phyloP scores from a whole-genome alignment of 2,329 filamentous ascomycete genomes.

The Penicillium sp. region DNA sequence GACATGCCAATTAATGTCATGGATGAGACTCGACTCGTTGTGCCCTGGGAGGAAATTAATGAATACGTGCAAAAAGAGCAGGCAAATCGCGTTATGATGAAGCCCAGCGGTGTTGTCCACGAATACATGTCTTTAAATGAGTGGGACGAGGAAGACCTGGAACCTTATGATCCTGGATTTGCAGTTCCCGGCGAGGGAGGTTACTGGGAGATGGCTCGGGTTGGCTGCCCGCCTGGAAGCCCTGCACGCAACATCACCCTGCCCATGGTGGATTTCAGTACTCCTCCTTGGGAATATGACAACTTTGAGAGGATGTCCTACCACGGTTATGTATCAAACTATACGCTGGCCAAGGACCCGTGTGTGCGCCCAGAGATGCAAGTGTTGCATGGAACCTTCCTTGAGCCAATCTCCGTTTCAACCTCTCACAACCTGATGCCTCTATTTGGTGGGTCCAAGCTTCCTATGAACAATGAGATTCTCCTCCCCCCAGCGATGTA shows the following conservation, averaged over 20 bases:
- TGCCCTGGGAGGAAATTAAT: constrained; percentile 47
- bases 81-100: constrained; percentile 10
- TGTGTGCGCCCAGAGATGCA: constrained; percentile 47
- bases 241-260: constrained; percentile 17
- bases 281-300: constrained; percentile 19
- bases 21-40: constrained; percentile 49
- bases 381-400: constrained; percentile 47
- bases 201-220: constrained; percentile 44
- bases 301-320: constrained; percentile 36
- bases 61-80: constrained; percentile 35
- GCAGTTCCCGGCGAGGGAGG: constrained; percentile 13
- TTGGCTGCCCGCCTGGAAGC: constrained; percentile 34
- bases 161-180: constrained; percentile 14
- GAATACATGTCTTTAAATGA: constrained; percentile 12
- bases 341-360: constrained; percentile 43
- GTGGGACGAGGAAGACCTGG: constrained; percentile 4
- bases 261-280: constrained; percentile 35
- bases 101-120: background rate
- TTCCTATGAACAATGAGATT: constrained; percentile 52
- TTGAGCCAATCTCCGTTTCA: constrained; percentile 47
- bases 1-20: constrained; percentile 49
- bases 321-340: constrained; percentile 49
- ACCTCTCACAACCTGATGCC: constrained; percentile 47
- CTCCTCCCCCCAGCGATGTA: constrained; percentile 51
- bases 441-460: constrained; percentile 50